Conservation (phyloP, 805 yeast species). For the Kregervanrija delftensis region DNA sequence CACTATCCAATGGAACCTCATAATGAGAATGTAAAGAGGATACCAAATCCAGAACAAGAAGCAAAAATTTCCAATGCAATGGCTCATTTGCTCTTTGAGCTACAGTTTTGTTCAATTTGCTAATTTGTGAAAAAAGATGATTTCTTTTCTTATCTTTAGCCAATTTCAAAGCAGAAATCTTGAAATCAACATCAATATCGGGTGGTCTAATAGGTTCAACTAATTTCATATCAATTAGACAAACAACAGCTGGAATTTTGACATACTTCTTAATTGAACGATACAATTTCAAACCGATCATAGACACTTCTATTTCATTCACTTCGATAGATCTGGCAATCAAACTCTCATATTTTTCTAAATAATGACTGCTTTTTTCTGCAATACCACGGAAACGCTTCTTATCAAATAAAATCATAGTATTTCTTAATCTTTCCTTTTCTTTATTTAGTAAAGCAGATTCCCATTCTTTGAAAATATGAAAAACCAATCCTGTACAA, state of each 20-base stretch:
- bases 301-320: constrained; percentile 49
- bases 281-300: constrained; percentile 47
- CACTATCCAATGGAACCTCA: constrained; percentile 38
- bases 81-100: constrained; percentile 19
- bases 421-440: constrained; percentile 54
- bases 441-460: constrained; percentile 42
- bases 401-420: constrained; percentile 49
- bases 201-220: constrained; percentile 52
- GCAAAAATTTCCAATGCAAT: constrained; percentile 51
- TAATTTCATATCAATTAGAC: constrained; percentile 40
- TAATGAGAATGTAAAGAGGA: constrained; percentile 46
- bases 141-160: constrained; percentile 58
- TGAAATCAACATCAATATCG: constrained; percentile 44
- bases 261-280: constrained; percentile 32
- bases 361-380: constrained; percentile 47
- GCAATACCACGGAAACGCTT: constrained; percentile 53
- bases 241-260: constrained; percentile 43
- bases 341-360: constrained; percentile 40
- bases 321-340: constrained; percentile 48
- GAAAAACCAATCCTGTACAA: constrained; percentile 45
- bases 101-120: constrained; percentile 34
- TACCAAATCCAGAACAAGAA: constrained; percentile 43
- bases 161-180: constrained; percentile 49
- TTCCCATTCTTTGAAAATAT: constrained; percentile 36
- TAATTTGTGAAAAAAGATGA: constrained; percentile 33